A percentile compares a stretch with the other conserved stretches of the same genome.
phyloP scores from a whole-genome alignment of 768 basidiomycete genomes.

The Hericium coralloides region DNA sequence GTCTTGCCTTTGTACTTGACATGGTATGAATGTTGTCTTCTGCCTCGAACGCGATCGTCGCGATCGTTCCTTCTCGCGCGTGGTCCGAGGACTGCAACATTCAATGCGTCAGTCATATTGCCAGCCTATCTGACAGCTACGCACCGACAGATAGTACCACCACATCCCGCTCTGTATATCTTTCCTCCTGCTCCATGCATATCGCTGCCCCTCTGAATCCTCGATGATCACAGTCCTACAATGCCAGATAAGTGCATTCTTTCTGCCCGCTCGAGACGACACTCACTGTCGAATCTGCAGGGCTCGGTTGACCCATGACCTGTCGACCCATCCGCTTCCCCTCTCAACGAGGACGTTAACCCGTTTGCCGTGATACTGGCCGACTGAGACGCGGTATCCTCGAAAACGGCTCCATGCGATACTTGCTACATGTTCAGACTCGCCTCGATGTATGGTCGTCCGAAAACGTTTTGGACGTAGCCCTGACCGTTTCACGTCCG shows the following conservation, averaged over 20 bases:
- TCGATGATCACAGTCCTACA: background rate
- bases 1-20: background rate
- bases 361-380: no score
- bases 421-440: no score
- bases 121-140: background rate
- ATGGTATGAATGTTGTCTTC: background rate
- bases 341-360: no score
- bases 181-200: background rate
- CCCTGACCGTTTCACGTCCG: no score
- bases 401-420: no score
- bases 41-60: background rate
- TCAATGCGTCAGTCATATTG: background rate
- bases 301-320: no score
- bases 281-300: no score
- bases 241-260: background rate
- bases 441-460: no score
- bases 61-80: background rate
- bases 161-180: background rate
- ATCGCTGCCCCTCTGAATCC: background rate
- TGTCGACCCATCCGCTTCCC: no score
- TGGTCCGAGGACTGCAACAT: background rate
- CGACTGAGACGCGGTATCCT: no score
- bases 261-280: no score
- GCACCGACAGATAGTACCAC: background rate
- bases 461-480: no score